A percentile compares a stretch with the other conserved stretches of the same genome.
phyloP scores from a whole-genome alignment of 768 basidiomycete genomes.

The Tylopilus intermedius region DNA sequence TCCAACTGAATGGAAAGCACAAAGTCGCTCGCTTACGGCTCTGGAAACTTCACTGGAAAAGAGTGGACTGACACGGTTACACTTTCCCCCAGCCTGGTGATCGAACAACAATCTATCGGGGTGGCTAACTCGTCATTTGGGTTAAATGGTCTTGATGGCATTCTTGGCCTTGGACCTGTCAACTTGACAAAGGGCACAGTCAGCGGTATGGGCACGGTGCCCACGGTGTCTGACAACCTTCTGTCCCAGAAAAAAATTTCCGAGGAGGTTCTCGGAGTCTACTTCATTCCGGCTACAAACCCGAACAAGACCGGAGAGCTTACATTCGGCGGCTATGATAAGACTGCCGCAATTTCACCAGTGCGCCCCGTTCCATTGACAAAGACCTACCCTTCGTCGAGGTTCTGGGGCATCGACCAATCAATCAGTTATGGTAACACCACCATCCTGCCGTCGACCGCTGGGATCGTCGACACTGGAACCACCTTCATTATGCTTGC shows the following conservation, averaged over 20 bases:
- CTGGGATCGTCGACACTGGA: slow-evolving; percentile 35
- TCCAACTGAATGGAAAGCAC: too few species aligned
- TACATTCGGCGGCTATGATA: slow-evolving; percentile 25
- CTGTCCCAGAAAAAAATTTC: slow-evolving; percentile 23
- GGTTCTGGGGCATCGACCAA: slow-evolving; percentile 32
- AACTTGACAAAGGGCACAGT: slow-evolving; percentile 20
- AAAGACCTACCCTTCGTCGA: slow-evolving; percentile 19
- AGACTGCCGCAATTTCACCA: slow-evolving; percentile 1
- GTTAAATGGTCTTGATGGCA: neutral
- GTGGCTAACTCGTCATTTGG: slow-evolving; percentile 18
- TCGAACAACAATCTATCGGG: neutral
- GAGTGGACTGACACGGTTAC: slow-evolving; percentile 2
- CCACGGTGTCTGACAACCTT: slow-evolving; percentile 36
- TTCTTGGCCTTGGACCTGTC: neutral
- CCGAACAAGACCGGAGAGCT: slow-evolving; percentile 13
- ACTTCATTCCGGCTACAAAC: slow-evolving; percentile 24
- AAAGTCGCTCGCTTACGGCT: neutral
- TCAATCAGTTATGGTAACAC: slow-evolving; percentile 28
- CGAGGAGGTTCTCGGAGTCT: slow-evolving; percentile 28
- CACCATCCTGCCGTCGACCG: slow-evolving; percentile 17
- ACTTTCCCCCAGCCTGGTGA: neutral
- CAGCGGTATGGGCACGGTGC: slow-evolving; percentile 20
- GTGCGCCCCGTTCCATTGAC: slow-evolving; percentile 25
- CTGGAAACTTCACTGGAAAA: neutral
- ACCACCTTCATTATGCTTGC: slow-evolving; percentile 23